phyloP scores from a whole-genome alignment of 129 eudicot genomes.

The Centella asiatica region DNA sequence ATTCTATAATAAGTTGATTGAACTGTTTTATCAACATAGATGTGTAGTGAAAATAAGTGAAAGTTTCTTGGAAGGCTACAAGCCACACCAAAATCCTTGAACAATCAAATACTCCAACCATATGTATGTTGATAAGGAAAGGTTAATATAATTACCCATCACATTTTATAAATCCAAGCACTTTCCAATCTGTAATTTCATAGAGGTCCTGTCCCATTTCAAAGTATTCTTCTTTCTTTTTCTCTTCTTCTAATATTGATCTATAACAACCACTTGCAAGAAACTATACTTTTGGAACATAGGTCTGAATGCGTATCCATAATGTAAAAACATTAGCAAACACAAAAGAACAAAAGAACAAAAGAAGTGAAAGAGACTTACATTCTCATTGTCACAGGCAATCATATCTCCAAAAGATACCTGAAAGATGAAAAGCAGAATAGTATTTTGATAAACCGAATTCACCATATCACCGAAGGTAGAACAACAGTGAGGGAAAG shows the following conservation, averaged over 20 bases:
- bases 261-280: too few relatives aligned
- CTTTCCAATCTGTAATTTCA: neutral
- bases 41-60: too few relatives aligned
- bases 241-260: too few relatives aligned
- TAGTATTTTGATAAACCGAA: neutral
- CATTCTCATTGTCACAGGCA: conserved; percentile 96
- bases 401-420: conserved; percentile 98
- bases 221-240: too few relatives aligned
- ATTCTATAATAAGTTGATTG: too few relatives aligned
- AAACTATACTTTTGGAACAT: neutral
- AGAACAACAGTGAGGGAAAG: neutral
- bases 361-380: conserved; percentile 25
- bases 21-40: too few relatives aligned
- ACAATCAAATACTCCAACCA: neutral
- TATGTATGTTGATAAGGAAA: neutral
- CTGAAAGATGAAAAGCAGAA: conserved; percentile 26
- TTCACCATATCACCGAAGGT: neutral
- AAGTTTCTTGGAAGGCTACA: too few relatives aligned
- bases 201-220: neutral
- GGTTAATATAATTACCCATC: too few relatives aligned
- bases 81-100: too few relatives aligned
- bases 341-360: conserved; percentile 3
- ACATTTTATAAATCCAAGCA: too few relatives aligned
- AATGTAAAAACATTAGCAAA: neutral
- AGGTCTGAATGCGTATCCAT: neutral